Base-by-base conservation (phyloP, 2,329 filamentous ascomycete species). In the Cercospora beticola region DNA sequence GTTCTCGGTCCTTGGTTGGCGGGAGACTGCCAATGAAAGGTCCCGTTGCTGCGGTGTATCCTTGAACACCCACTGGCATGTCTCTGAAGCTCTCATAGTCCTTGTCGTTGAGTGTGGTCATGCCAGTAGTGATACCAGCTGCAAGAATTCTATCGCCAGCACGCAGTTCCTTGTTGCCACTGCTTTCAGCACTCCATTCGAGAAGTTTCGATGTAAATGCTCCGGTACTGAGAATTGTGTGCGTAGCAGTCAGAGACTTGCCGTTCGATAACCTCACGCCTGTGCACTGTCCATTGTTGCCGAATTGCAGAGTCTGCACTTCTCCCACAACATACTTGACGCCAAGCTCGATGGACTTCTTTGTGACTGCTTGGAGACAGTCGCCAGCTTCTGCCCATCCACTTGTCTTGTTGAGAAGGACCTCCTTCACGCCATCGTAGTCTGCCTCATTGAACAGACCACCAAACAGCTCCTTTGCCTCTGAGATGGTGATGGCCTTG, bases 371-470 rank as follows among this genome's bases (percentile, higher is more conserved):
- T 62, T 81, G 77, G 68, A 90, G 75, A 31, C 83, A 83, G 71
- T 89, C 86, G 2, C 86, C 86, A 1, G 88, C 88, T n/a, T 86
- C 86, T 6, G 84, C 87, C 86, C 87, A 90, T 0, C 88, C 88
- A 76, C 86, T 87, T 33, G 82, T 84, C 68, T 82, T 85, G 80
- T 90, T 90, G 56, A 89, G 79, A 14, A 88, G 80, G 2, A 89
- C 86, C 72, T 88, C 85, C 72, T 85, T 87, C 57, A 86, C 87
- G 1, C 83, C 86, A 0, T 80, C 81, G 73, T 88, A 90, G 66
- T 89, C 86, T 1, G 88, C 87, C 54, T 87, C 83, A 9, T 85
- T 82, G 67, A 90, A 89, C 1, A 90, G 74, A 0, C 88, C 88
- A 2, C 82, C 83, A 68, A 87, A 89, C 65, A 88, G 72, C 73